A percentile compares a stretch with the other conserved stretches of the same genome.
These are phyloP conservation scores for Takashimella tepidaria DNA, from an alignment of 1,284 basidiomycete species.

Conservation along the genomic window DNA sequence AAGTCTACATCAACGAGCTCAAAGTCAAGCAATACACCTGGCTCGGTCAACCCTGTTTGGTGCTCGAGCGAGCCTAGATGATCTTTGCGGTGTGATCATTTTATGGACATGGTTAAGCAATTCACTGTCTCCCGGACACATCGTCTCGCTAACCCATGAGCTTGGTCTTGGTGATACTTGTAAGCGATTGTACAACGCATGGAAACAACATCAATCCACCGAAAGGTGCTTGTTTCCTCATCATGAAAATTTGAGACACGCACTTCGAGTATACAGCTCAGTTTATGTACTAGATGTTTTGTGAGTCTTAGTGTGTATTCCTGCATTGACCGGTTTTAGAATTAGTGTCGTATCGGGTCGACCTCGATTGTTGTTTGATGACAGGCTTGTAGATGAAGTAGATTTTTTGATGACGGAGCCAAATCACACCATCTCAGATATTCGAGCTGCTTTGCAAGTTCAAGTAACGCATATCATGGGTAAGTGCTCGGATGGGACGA, in stretches of 20 bases:
- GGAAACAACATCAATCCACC: background rate
- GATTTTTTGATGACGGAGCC: background rate
- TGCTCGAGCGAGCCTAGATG: background rate
- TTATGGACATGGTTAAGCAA: background rate
- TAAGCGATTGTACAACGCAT: background rate
- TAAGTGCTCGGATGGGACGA: background rate
- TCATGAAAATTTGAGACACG: background rate
- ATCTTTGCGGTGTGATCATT: background rate
- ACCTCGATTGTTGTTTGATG: background rate
- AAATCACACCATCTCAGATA: background rate
- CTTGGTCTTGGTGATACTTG: background rate
- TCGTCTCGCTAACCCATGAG: background rate
- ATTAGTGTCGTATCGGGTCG: background rate
- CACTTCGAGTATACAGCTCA: background rate
- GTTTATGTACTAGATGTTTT: background rate
- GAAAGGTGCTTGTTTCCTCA: background rate
- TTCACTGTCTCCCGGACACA: background rate
- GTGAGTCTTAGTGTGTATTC: background rate
- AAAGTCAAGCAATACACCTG: background rate
- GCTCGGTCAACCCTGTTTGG: background rate
- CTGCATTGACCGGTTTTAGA: background rate
- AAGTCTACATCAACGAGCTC: background rate
- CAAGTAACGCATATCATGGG: background rate
- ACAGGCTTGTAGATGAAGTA: background rate
- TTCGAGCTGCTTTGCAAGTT: background rate